These are phyloP conservation scores for Dissophora ornata DNA, from an alignment of 192 early-diverging fungal genomes.

Conservation along the genomic window DNA sequence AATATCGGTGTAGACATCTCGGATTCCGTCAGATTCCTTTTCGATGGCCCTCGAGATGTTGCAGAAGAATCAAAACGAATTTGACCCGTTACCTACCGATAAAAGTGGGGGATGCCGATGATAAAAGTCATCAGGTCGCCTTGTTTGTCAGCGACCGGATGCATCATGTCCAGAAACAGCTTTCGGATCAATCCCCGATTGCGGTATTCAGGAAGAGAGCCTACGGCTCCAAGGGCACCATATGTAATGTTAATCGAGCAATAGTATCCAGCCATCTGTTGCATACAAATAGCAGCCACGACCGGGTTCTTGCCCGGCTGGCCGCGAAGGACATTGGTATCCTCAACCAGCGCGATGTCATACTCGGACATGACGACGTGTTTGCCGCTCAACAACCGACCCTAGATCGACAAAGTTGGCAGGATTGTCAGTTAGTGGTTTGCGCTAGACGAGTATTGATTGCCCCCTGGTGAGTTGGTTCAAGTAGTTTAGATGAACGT, in stretches of 20 bases:
- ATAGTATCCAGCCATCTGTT: slow-evolving; percentile 5
- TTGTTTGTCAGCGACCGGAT: slow-evolving; percentile 18
- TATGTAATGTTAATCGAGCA: slow-evolving; percentile 6
- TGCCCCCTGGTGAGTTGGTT: too few species aligned
- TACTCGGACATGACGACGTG: slow-evolving; percentile 8
- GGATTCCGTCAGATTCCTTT: too few species aligned
- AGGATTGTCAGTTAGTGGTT: too few species aligned
- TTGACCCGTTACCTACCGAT: neutral
- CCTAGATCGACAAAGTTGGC: neutral
- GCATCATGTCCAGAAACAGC: slow-evolving; percentile 27
- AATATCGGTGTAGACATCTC: too few species aligned
- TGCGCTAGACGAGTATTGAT: too few species aligned
- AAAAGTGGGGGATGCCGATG: slow-evolving; percentile 35
- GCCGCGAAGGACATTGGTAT: neutral
- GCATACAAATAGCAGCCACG: slow-evolving; percentile 12
- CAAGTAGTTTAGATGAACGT: too few species aligned
- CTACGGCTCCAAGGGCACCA: slow-evolving; percentile 10
- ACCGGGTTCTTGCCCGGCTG: slow-evolving; percentile 18
- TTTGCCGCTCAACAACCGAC: slow-evolving; percentile 23
- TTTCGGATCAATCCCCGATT: slow-evolving; percentile 15
- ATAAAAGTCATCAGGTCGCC: slow-evolving; percentile 25
- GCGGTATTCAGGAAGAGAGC: slow-evolving; percentile 13
- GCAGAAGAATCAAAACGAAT: too few species aligned
- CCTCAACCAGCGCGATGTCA: slow-evolving; percentile 31
- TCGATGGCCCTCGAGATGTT: too few species aligned